Conservation (phyloP, 352 stramenopile genomes). For the Globisporangium camurandrum region DNA sequence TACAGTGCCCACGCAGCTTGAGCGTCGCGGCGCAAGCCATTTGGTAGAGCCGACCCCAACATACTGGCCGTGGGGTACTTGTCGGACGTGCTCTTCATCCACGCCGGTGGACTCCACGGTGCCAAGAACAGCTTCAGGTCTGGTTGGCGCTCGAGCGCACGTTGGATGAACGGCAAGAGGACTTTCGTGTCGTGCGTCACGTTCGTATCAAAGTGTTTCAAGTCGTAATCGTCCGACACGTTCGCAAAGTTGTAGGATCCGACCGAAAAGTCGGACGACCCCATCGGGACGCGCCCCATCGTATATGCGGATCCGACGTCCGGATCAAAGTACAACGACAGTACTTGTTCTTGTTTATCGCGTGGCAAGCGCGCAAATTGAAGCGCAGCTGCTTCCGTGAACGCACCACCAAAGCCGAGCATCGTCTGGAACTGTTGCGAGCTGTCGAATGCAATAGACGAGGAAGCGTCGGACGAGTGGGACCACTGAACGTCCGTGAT, state of each 20-base stretch:
- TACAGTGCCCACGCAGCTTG: constrained; percentile 82
- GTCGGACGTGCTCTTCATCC: constrained; percentile 60
- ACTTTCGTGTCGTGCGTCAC: constrained; percentile 67
- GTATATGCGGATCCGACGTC: constrained; percentile 74
- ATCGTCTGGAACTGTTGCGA: constrained; percentile 64
- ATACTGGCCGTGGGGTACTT: constrained; percentile 60
- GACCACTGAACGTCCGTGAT: constrained; percentile 41
- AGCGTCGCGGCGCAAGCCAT: constrained; percentile 41
- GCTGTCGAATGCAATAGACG: constrained; percentile 46
- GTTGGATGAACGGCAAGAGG: constrained; percentile 83
- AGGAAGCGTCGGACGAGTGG: constrained; percentile 11
- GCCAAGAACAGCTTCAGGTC: constrained; percentile 81
- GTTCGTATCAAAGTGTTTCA: constrained; percentile 73
- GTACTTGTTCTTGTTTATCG: constrained; percentile 73
- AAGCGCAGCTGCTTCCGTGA: constrained; percentile 87
- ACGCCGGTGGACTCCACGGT: constrained; percentile 85
- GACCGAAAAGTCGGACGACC: constrained; percentile 85
- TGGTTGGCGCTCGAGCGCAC: constrained; percentile 51
- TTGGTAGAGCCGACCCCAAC: constrained; percentile 41
- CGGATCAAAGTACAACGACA: constrained; percentile 86
- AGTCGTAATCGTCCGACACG: constrained; percentile 48
- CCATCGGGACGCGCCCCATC: constrained; percentile 89
- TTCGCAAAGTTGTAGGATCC: constrained; percentile 87
- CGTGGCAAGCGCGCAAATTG: constrained; percentile 79
- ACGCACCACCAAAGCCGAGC: constrained; percentile 88